These are phyloP conservation scores for Yamadazyma atmosphaerica DNA, from an alignment of 1,139 yeast species.

Conservation along the genomic window DNA sequence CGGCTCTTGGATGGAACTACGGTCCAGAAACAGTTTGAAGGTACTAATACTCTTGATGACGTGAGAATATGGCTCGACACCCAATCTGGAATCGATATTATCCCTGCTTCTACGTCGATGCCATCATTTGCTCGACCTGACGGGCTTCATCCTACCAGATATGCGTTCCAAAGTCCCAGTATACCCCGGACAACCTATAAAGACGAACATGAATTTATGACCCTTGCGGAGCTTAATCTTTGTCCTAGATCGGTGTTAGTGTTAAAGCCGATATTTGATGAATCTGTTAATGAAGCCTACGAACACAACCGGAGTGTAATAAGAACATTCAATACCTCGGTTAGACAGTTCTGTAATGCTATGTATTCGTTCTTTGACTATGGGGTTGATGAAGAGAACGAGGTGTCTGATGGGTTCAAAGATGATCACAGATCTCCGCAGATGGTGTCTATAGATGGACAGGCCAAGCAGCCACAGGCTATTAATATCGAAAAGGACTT, in stretches of 20 bases:
- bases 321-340: conserved; percentile 9
- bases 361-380: conserved; percentile 45
- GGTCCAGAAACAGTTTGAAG: conserved; percentile 41
- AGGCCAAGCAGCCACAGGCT: conserved; percentile 18
- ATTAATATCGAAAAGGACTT: conserved; percentile 2
- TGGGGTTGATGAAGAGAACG: conserved; percentile 22
- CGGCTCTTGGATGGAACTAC: conserved; percentile 58
- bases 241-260: conserved; percentile 69
- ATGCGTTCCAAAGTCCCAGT: conserved; percentile 40
- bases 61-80: conserved; percentile 66
- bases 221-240: conserved; percentile 50
- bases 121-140: conserved; percentile 42
- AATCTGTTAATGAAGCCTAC: conserved; percentile 18
- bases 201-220: conserved; percentile 52
- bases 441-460: conserved; percentile 2
- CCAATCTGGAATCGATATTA: conserved; percentile 41
- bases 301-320: conserved; percentile 19
- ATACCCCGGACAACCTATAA: conserved; percentile 39
- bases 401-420: conserved; percentile 4
- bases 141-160: conserved; percentile 32
- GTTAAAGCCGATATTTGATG: conserved; percentile 53
- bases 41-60: conserved; percentile 44
- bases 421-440: not conserved
- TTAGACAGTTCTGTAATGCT: conserved; percentile 29
- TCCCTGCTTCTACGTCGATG: conserved; percentile 25